A percentile compares a stretch with the other conserved stretches of the same genome.
These are phyloP conservation scores for Drosera capensis DNA, from an alignment of 148 eudicot genomes.

Conservation along the genomic window DNA sequence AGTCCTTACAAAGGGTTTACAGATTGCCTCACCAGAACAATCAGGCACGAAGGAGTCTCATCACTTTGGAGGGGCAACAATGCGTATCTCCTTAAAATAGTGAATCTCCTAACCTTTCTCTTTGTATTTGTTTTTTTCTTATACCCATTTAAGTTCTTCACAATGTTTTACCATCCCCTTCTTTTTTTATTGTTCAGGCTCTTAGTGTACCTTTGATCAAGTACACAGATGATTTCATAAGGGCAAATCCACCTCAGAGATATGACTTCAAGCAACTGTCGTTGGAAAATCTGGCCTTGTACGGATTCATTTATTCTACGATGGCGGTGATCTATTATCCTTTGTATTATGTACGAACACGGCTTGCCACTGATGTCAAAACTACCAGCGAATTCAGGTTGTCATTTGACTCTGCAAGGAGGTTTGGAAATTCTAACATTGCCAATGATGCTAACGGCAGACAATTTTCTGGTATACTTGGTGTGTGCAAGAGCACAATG, in stretches of 20 bases:
- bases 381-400: neutral
- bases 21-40: conserved; percentile 18
- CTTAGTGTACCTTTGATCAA: neutral
- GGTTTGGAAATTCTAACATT: neutral
- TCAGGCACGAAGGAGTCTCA: conserved; percentile 12
- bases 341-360: conserved; percentile 7
- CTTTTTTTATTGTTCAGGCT: conserved; percentile 7
- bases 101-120: neutral
- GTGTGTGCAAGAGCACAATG: conserved; percentile 10
- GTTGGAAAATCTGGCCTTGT: neutral
- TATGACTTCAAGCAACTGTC: neutral
- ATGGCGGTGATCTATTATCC: conserved; percentile 1
- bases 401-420: conserved; percentile 8
- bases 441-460: neutral
- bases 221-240: neutral
- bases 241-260: conserved; percentile 1
- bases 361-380: conserved; percentile 11
- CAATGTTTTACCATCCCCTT: neutral
- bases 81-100: neutral
- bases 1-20: conserved; percentile 18
- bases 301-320: neutral
- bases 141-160: neutral
- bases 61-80: conserved; percentile 23
- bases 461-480: conserved; percentile 14
- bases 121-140: neutral